These are phyloP conservation scores for Leptographium procerum DNA, from an alignment of 2,329 filamentous ascomycete genomes.

Conservation along the genomic window DNA sequence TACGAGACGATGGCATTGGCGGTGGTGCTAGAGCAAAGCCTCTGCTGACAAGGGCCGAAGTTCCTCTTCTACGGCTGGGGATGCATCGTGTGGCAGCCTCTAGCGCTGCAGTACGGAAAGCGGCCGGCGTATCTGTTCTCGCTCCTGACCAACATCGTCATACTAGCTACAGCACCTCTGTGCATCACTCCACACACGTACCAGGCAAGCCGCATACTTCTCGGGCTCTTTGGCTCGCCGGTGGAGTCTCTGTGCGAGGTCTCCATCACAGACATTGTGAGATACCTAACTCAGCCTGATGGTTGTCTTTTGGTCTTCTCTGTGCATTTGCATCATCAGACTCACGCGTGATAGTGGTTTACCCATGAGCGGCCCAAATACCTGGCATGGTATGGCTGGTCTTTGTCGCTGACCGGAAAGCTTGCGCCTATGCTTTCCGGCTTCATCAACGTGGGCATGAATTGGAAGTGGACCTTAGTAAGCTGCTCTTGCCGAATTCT, in stretches of 20 bases:
- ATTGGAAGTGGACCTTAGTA: conserved; percentile 34
- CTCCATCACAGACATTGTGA: conserved; percentile 11
- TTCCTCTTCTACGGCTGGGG: conserved; percentile 25
- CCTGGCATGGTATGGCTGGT: conserved; percentile 30
- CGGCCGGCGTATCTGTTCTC: conserved; percentile 20
- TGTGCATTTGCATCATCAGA: not conserved
- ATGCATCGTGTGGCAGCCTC: conserved; percentile 21
- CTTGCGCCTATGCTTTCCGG: conserved; percentile 36
- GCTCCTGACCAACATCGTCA: conserved; percentile 15
- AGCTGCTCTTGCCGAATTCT: too few relatives aligned
- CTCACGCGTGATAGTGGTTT: conserved; percentile 8
- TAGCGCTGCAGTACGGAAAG: conserved; percentile 21
- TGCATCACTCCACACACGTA: conserved; percentile 17
- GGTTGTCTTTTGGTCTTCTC: not conserved
- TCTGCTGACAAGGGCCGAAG: conserved; percentile 11
- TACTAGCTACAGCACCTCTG: conserved; percentile 18
- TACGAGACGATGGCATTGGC: not conserved
- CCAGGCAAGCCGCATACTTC: conserved; percentile 18
- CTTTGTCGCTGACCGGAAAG: conserved; percentile 30
- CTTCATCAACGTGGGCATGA: conserved; percentile 34
- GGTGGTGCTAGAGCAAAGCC: too few relatives aligned
- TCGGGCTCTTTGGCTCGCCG: conserved; percentile 31
- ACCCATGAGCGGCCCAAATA: conserved; percentile 19
- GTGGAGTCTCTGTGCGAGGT: conserved; percentile 35
- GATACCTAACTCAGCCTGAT: not conserved